These are phyloP conservation scores for Punica granatum DNA, from an alignment of 345 rosid species.

Conservation along the genomic window DNA sequence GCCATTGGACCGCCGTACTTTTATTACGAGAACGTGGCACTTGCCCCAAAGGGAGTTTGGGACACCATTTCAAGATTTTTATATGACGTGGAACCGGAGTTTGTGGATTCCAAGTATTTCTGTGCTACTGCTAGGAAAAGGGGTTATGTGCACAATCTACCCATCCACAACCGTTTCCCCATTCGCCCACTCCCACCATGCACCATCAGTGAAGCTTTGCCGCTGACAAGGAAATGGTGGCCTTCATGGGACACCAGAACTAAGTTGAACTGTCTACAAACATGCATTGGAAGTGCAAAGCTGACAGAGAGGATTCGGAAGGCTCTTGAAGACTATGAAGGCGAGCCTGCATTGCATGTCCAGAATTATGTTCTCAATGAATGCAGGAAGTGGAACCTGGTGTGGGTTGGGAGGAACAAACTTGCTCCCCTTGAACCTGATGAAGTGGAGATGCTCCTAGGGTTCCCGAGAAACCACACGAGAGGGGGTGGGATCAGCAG, in stretches of 20 bases:
- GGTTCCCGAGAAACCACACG: constrained; percentile 86
- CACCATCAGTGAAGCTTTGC: constrained; percentile 67
- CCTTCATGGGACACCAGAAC: constrained; percentile 83
- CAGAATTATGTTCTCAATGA: constrained; percentile 55
- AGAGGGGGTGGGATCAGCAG: constrained; percentile 92
- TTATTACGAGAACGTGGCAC: constrained; percentile 87
- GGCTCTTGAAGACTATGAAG: constrained; percentile 42
- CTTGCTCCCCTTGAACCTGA: constrained; percentile 85
- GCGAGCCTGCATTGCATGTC: constrained; percentile 37
- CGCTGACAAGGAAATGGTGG: constrained; percentile 76
- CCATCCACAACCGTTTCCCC: constrained; percentile 50
- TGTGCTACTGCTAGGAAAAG: constrained; percentile 92
- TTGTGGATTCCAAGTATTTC: constrained; percentile 71
- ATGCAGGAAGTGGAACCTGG: constrained; percentile 83
- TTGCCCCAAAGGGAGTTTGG: constrained; percentile 97
- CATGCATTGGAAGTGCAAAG: constrained; percentile 58
- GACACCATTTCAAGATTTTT: constrained; percentile 59
- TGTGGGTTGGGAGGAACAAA: constrained; percentile 91
- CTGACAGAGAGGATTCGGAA: constrained; percentile 62
- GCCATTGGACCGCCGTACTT: constrained; percentile 72
- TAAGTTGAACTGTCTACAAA: constrained; percentile 70
- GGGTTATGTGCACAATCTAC: constrained; percentile 84
- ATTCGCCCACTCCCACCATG: constrained; percentile 64
- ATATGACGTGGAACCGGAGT: constrained; percentile 69
- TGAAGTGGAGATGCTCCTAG: constrained; percentile 82